These are phyloP conservation scores for Glutinoglossum americanum DNA, from an alignment of 495 filamentous ascomycete genomes.

Conservation along the genomic window DNA sequence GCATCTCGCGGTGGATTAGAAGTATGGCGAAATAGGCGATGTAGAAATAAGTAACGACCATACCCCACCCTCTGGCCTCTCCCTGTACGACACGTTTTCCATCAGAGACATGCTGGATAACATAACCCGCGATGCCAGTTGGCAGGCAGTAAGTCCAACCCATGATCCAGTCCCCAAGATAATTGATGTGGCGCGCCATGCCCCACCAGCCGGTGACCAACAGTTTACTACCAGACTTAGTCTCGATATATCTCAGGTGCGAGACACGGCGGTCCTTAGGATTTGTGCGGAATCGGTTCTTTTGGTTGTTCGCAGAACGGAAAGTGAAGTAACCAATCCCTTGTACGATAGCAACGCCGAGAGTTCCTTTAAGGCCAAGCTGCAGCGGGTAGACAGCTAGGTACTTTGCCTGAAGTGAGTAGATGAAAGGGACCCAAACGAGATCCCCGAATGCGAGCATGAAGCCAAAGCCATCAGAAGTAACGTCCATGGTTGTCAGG, in stretches of 20 bases:
- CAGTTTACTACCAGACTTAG: constrained; percentile 56
- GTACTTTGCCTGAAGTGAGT: constrained; percentile 73
- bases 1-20: constrained; percentile 70
- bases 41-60: constrained; percentile 88
- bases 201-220: constrained; percentile 94
- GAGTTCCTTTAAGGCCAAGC: constrained; percentile 42
- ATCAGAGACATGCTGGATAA: constrained; percentile 28
- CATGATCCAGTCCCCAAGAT: constrained; percentile 93
- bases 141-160: constrained; percentile 82
- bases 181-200: constrained; percentile 80
- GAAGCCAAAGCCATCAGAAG: constrained; percentile 82
- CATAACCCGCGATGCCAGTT: constrained; percentile 67
- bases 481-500: constrained; percentile 91
- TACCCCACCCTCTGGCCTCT: constrained; percentile 57
- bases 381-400: constrained; percentile 60
- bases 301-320: constrained; percentile 77
- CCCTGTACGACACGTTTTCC: constrained; percentile 39
- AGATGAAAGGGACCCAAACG: constrained; percentile 82
- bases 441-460: constrained; percentile 95
- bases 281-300: constrained; percentile 81
- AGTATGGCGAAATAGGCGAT: constrained; percentile 79
- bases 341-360: constrained; percentile 40
- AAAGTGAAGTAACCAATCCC: constrained; percentile 67
- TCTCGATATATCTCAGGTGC: constrained; percentile 75
- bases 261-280: constrained; percentile 61